phyloP scores from a whole-genome alignment of 345 rosid genomes.

The Corymbia maculata region DNA sequence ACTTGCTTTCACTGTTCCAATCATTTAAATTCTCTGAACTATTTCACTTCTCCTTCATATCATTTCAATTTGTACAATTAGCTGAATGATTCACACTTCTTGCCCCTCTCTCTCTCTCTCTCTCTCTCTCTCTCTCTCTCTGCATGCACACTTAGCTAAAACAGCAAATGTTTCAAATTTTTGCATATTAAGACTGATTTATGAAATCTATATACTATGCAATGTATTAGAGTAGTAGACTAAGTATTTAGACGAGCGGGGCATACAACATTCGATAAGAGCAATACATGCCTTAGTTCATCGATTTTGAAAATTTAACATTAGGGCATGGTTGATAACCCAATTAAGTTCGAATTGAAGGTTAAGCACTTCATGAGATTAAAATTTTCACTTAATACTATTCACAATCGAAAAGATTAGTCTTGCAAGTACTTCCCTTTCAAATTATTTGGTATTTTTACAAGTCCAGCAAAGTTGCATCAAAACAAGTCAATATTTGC shows the following conservation, averaged over 20 bases:
- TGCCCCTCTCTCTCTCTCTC: not conserved
- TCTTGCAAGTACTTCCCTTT: not conserved
- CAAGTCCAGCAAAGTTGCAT: not conserved
- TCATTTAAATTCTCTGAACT: not conserved
- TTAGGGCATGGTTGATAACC: not conserved
- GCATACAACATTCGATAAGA: not conserved
- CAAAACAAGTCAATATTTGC: not conserved
- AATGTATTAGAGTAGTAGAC: not conserved
- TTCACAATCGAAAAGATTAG: not conserved
- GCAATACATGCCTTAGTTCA: not conserved
- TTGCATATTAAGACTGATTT: not conserved
- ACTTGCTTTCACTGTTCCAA: not conserved
- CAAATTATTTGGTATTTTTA: not conserved
- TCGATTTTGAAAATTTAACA: not conserved
- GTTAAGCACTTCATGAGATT: not conserved
- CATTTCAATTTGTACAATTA: not conserved
- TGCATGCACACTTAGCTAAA: not conserved
- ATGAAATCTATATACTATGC: not conserved
- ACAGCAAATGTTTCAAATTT: not conserved
- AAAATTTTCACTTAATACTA: not conserved
- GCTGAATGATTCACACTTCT: not conserved
- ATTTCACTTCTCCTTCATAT: not conserved
- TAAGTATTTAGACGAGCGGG: not conserved
- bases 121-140: not conserved
- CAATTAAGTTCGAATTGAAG: not conserved